phyloP scores from a whole-genome alignment of 768 basidiomycete species.

The Lactarius akahatsu region DNA sequence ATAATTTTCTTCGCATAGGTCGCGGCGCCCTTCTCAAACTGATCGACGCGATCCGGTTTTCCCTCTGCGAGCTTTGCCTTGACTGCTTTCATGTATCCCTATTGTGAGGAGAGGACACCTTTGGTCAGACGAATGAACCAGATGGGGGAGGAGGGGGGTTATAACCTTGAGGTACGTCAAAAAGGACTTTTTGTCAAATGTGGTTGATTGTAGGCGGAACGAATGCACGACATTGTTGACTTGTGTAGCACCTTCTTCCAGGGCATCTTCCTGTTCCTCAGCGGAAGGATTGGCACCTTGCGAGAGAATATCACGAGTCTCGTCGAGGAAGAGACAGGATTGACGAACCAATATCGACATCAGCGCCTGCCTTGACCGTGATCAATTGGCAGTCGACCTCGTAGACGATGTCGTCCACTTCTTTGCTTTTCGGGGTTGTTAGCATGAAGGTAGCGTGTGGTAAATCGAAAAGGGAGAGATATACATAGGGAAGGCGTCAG shows the following conservation, averaged over 20 bases:
- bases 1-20: conserved; percentile 86
- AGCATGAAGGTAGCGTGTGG: not conserved
- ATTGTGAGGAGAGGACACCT: conserved; percentile 6
- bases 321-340: conserved; percentile 13
- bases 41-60: conserved; percentile 50
- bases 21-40: conserved; percentile 80
- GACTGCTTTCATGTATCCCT: conserved; percentile 94
- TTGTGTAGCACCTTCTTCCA: conserved; percentile 71
- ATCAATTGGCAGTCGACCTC: conserved; percentile 84
- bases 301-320: not conserved
- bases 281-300: conserved; percentile 90
- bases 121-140: conserved; percentile 9
- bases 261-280: conserved; percentile 78
- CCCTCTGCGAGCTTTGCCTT: conserved; percentile 58
- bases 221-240: conserved; percentile 93
- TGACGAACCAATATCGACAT: conserved; percentile 82
- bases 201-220: conserved; percentile 80
- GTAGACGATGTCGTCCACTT: conserved; percentile 72
- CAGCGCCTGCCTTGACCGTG: conserved; percentile 66
- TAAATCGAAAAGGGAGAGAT: conserved; percentile 33
- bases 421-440: conserved; percentile 52
- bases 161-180: conserved; percentile 77
- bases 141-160: conserved; percentile 9
- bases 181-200: conserved; percentile 91
- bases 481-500: conserved; percentile 87